Evolutionary conservation across 495 filamentous ascomycete genomes (phyloP), one percentile per base, ranked within the genome.

Genomic region (Cercophora sp.): DNA sequence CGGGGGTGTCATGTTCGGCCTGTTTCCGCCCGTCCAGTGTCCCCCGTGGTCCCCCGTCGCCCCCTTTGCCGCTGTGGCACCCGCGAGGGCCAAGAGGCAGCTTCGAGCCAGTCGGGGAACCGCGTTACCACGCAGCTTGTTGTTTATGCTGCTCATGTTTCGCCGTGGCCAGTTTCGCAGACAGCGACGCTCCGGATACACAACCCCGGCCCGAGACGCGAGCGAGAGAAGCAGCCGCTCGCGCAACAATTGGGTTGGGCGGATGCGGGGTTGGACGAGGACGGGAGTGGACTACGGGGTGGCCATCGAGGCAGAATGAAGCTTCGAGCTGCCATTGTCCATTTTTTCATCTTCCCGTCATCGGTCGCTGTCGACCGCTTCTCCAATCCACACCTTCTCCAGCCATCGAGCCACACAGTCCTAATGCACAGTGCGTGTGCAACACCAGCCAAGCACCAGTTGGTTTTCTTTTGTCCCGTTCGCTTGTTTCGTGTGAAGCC

Each of bases 21-120:
- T 40, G 48, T 51, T 51, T 51, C 48, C 48, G 48, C 48, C 44
- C 48, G 48, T 42, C 19, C 48, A 29, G 18, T 11, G 23, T 40
- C 29, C 36, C 48, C 24, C 46, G 32, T n/a, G n/a, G n/a, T n/a
- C n/a, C n/a, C n/a, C n/a, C n/a, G n/a, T n/a, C n/a, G n/a, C n/a
- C n/a, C n/a, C n/a, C n/a, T n/a, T 31, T 51, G 48, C 48, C 48
- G 48, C 48, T 41, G 26, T 41, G 36, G 48, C 25, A 29, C 48
- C 34, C 48, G 27, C 9, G 3, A 22, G 15, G 29, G 29, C 29
- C 29, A 32, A 46, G 43, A 31, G 2, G 24, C 26, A 47, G 22
- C 23, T n/a, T n/a, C n/a, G n/a, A n/a, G n/a, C n/a, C n/a, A n/a
- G n/a, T n/a, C n/a, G n/a, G n/a, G n/a, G n/a, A n/a, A n/a, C n/a